Base-by-base conservation (phyloP, 768 basidiomycete genomes). In the Rhodosporidiobolus odoratus region DNA sequence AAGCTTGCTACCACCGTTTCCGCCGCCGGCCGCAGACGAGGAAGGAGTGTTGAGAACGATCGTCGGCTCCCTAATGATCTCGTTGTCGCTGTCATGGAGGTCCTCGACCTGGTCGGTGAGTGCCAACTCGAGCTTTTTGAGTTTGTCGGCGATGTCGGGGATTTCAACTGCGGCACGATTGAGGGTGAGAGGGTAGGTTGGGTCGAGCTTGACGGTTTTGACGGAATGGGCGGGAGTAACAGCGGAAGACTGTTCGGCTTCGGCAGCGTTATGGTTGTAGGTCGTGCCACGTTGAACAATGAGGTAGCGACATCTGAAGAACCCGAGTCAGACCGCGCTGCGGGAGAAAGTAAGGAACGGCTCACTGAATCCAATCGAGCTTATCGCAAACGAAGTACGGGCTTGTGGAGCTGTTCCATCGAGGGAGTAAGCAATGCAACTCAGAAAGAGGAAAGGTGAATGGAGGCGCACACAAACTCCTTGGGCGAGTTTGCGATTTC, bases 291-390 rank as follows among this genome's bases (percentile, higher is more conserved):
- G 80, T 78, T 81, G 82, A 40, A 89, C 84, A 52, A 89, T 80
- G 1, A 89, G 81, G 78, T 88, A 89, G 13, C 87, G 87, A 72
- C 86, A 87, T n/a, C n/a, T n/a, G n/a, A n/a, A n/a, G n/a, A n/a
- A n/a, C n/a, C n/a, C n/a, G n/a, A n/a, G n/a, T n/a, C n/a, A n/a
- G n/a, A n/a, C n/a, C n/a, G n/a, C n/a, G n/a, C n/a, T n/a, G n/a
- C n/a, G n/a, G n/a, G n/a, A n/a, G n/a, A n/a, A n/a, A n/a, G n/a
- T n/a, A n/a, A n/a, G n/a, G n/a, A n/a, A n/a, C n/a, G n/a, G n/a
- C n/a, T n/a, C n/a, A n/a, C 61, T 8, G 65, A 62, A 89, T 87
- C 88, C 88, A 89, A 50, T 86, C 83, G 2, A 87, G 86, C 64
- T 88, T 80, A 27, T 84, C 78, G 47, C 89, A 83, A 6, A 89